Evolutionary conservation across 1,139 yeast genomes (phyloP).

Genomic region (Geotrichum aggregatum): DNA sequence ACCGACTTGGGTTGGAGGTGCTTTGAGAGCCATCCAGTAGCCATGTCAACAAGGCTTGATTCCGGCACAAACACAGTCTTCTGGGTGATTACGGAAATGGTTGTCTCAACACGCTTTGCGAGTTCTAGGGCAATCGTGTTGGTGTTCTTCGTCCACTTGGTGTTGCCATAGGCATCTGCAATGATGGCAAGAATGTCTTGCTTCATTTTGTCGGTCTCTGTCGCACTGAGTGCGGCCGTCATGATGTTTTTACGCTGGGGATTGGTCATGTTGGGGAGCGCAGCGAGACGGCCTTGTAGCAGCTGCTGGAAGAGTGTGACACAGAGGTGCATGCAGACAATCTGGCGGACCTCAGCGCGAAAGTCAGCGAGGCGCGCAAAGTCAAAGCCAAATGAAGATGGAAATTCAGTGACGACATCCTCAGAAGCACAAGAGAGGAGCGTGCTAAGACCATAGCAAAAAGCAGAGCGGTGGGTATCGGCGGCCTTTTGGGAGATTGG

Average conservation of each 20-base stretch:
- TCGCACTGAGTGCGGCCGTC: slow-evolving; percentile 16
- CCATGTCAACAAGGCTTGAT: slow-evolving; percentile 48
- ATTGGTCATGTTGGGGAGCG: slow-evolving; percentile 29
- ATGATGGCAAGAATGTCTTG: slow-evolving; percentile 71
- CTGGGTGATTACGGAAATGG: slow-evolving; percentile 17
- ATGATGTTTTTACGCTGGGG: slow-evolving; percentile 17
- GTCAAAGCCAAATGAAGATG: slow-evolving; percentile 82
- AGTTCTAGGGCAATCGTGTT: slow-evolving; percentile 69
- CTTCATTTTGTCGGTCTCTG: slow-evolving; percentile 40
- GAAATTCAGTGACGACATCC: slow-evolving; percentile 69
- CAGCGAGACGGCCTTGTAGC: slow-evolving; percentile 36
- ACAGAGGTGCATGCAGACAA: slow-evolving; percentile 76
- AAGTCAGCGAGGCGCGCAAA: slow-evolving; percentile 72
- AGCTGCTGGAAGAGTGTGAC: slow-evolving; percentile 68
- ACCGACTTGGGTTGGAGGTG: slow-evolving; percentile 83
- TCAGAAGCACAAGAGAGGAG: slow-evolving; percentile 68
- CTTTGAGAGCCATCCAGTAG: slow-evolving; percentile 74
- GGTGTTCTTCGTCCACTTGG: slow-evolving; percentile 85
- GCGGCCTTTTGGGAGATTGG: background rate
- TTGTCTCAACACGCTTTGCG: slow-evolving; percentile 44
- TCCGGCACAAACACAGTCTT: slow-evolving; percentile 23
- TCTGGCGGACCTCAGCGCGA: slow-evolving; percentile 80
- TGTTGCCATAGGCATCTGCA: slow-evolving; percentile 79
- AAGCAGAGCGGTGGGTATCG: slow-evolving; percentile 22
- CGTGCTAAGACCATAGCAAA: slow-evolving; percentile 53